Evolutionary conservation across 1,139 yeast genomes (phyloP), one percentile per base, ranked within the genome.

Genomic region (Candida glucosophila): DNA sequence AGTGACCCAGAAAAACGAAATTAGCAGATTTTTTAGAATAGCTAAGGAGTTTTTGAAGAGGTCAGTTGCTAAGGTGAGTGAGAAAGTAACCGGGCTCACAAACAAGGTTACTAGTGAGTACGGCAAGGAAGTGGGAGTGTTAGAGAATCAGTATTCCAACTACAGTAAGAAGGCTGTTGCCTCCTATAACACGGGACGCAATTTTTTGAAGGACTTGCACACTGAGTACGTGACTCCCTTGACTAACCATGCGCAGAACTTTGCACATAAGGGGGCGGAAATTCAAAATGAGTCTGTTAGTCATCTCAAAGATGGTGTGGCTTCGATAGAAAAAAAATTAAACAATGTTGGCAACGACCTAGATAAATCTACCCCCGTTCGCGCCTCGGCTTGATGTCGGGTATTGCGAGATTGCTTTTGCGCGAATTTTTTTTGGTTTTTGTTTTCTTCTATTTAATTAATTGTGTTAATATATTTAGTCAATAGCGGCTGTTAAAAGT

Each of bases 191-290:
- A 56, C 67, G 22, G 56, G 57, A 8, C 41, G 52, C 19, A 45
- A 53, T 27, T 48, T 63, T 28, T 43, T 58, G 29, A 49, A 42
- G 35, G 54, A 51, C 29, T 47, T 63, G 29, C 58, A 62, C 38
- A 50, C 52, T 20, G 53, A 52, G 25, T 58, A 49, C 43, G 47
- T 62, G 28, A 58, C 52, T 36, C 69, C 69, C 17, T 56, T 62
- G 39, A 58, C 52, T 37, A 42, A 44, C 22, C 61, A 60, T 36
- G 61, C 70, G 25, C 60, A 58, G 32, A 63, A 46, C 27, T 55
- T 52, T 37, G 62, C n/a, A n/a, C n/a, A n/a, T n/a, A n/a, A n/a
- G n/a, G n/a, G n/a, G n/a, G n/a, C 55, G 19, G n/a, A n/a, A n/a
- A n/a, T n/a, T n/a, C n/a, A n/a, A n/a, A n/a, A n/a, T n/a, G n/a